Evolutionary conservation across 1,139 yeast genomes (phyloP).

Genomic region (Diutina sp.): DNA sequence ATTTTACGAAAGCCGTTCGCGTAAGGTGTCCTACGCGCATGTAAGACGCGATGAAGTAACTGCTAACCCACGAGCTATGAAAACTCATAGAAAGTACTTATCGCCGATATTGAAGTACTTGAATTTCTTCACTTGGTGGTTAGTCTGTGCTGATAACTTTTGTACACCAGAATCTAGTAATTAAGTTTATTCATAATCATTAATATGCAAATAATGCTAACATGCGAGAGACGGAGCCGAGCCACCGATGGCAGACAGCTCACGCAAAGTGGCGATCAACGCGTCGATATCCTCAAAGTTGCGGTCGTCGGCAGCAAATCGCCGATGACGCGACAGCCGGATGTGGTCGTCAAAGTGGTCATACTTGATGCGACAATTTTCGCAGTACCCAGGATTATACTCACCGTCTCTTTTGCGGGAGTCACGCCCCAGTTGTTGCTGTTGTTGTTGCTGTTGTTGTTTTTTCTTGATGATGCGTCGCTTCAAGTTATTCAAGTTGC

Average conservation of each 20-base stretch:
- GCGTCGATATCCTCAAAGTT: slow-evolving; percentile 73
- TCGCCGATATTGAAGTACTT: too few relatives aligned
- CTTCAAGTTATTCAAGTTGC: slow-evolving; percentile 49
- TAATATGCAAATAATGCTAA: not conserved
- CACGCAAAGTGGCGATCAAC: slow-evolving; percentile 39
- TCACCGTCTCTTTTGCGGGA: slow-evolving; percentile 15
- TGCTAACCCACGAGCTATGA: too few relatives aligned
- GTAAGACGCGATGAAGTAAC: too few relatives aligned
- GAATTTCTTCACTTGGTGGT: too few relatives aligned
- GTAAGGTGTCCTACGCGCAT: too few relatives aligned
- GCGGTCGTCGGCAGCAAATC: slow-evolving; percentile 60
- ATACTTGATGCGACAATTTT: slow-evolving; percentile 82
- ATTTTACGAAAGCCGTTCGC: too few relatives aligned
- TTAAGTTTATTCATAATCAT: not conserved
- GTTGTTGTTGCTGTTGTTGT: slow-evolving; percentile 13
- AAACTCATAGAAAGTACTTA: too few relatives aligned
- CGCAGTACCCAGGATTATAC: slow-evolving; percentile 66
- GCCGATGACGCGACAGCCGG: slow-evolving; percentile 55
- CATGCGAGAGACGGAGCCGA: not conserved
- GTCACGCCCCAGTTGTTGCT: slow-evolving; percentile 2
- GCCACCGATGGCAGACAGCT: slow-evolving; percentile 10
- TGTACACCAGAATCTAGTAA: not conserved
- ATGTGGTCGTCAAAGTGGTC: slow-evolving; percentile 75
- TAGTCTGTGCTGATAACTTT: too few relatives aligned
- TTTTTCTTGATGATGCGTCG: slow-evolving; percentile 34